Evolutionary conservation across 345 rosid species (phyloP).

Genomic region (Excoecaria agallocha): DNA sequence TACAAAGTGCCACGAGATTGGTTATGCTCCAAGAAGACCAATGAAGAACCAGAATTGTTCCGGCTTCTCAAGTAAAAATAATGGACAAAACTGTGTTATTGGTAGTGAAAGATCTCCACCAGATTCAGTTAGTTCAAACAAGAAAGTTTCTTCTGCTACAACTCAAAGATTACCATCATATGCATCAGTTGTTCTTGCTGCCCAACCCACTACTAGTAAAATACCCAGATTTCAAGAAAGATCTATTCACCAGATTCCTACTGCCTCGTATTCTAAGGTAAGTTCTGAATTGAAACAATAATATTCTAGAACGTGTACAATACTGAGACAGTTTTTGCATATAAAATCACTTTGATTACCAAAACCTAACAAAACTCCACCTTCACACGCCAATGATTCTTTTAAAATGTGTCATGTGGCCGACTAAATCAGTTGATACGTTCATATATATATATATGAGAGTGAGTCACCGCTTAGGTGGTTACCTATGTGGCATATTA

Average conservation of each 20-base stretch:
- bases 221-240: constrained; percentile 1
- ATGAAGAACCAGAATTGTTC: constrained; percentile 17
- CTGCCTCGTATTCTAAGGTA: constrained; percentile 25
- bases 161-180: neutral
- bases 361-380: too few relatives aligned
- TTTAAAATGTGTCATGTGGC: too few relatives aligned
- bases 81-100: neutral
- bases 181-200: neutral
- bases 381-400: too few relatives aligned
- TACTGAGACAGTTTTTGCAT: too few relatives aligned
- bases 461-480: too few relatives aligned
- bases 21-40: constrained; percentile 50
- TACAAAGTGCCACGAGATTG: constrained; percentile 55
- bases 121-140: neutral
- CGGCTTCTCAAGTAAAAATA: constrained; percentile 16
- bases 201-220: neutral
- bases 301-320: too few relatives aligned
- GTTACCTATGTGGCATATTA: too few relatives aligned
- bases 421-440: too few relatives aligned
- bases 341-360: too few relatives aligned
- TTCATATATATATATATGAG: too few relatives aligned
- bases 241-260: neutral
- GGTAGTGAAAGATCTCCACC: neutral
- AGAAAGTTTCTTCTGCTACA: neutral
- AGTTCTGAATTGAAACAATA: neutral